Evolutionary conservation across 495 filamentous ascomycete genomes (phyloP).

Genomic region (Aspergillus indologenus): DNA sequence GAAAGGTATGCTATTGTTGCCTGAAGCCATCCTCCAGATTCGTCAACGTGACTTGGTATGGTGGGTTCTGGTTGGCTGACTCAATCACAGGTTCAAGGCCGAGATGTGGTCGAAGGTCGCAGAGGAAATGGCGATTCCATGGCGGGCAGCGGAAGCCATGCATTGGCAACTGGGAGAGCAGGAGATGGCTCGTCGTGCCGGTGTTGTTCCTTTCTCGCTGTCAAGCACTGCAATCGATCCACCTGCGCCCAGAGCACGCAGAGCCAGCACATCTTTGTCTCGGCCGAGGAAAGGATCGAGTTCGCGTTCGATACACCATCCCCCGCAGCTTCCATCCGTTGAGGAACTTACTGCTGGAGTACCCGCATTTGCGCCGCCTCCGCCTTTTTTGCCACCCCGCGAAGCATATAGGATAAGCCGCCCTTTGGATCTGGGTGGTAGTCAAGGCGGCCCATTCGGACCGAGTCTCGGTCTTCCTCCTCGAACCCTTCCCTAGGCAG

Average conservation of each 20-base stretch:
- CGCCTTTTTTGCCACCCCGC: conserved; percentile 33
- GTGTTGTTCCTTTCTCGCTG: conserved; percentile 73
- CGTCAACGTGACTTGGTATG: neutral
- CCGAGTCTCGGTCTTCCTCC: conserved; percentile 38
- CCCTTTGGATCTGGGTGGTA: conserved; percentile 32
- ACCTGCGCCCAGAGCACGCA: conserved; percentile 41
- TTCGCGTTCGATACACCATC: conserved; percentile 34
- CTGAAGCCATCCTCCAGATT: neutral
- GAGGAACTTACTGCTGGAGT: conserved; percentile 47
- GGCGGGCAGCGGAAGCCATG: conserved; percentile 94
- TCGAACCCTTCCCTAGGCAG: conserved; percentile 38
- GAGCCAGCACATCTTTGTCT: conserved; percentile 45
- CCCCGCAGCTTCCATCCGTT: conserved; percentile 43
- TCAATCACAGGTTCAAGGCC: conserved; percentile 72
- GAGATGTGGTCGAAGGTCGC: conserved; percentile 96
- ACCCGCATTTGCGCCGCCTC: conserved; percentile 43
- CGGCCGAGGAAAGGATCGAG: conserved; percentile 42
- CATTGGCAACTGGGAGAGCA: conserved; percentile 94
- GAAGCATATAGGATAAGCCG: conserved; percentile 40
- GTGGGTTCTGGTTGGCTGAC: conserved; percentile 11
- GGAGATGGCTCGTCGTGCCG: conserved; percentile 90
- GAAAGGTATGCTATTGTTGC: conserved; percentile 64
- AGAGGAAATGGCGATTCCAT: conserved; percentile 93
- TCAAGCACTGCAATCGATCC: conserved; percentile 59
- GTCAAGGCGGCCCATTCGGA: conserved; percentile 30